Base-by-base conservation (phyloP, 1,284 basidiomycete genomes). In the Leccinum fallax region DNA sequence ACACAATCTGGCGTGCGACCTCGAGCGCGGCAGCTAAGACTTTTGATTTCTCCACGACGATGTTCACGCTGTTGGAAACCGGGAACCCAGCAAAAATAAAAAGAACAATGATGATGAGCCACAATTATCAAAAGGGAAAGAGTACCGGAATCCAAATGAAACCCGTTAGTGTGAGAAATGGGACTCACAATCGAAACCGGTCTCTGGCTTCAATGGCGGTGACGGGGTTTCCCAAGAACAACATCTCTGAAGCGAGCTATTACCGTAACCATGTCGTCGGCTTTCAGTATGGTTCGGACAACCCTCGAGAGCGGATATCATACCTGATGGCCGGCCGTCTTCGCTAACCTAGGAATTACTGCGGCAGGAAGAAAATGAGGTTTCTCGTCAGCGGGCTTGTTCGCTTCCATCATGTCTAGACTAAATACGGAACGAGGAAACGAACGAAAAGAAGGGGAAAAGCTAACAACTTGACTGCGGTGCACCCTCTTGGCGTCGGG, bases 221-320 rank as follows among this genome's bases (percentile, higher is more conserved):
- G 65, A 95, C 79, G 7, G 83, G 79, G 59, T 83, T 83, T 53
- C 93, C 93, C 19, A 88, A 81, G 53, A 95, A 79, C 13, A 95
- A 80, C 78, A 94, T 81, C 70, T 94, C 92, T 15, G 89, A 85
- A 49, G 93, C 92, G 32, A 88, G 79, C 89, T 93, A 46, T 13
- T 8, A 26, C 43, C 43, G 7, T 51, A 13, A 49, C 21, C 48
- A 46, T 38, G 52, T 52, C 55, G 70, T 21, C 54, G 55, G 36
- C 34, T 73, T 55, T 72, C 61, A 73, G 66, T 62, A 59, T 63
- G 74, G 48, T 19, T 46, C 43, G 75, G 68, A 72, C 64, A 46
- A 72, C 74, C 53, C 68, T 65, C 5, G 70, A 66, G 48, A 9
- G 58, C 13, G 26, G 15, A 59, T 36, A 24, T 66, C 58, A 55